phyloP scores from a whole-genome alignment of 2,329 filamentous ascomycete genomes.

The Seiridium unicorne region DNA sequence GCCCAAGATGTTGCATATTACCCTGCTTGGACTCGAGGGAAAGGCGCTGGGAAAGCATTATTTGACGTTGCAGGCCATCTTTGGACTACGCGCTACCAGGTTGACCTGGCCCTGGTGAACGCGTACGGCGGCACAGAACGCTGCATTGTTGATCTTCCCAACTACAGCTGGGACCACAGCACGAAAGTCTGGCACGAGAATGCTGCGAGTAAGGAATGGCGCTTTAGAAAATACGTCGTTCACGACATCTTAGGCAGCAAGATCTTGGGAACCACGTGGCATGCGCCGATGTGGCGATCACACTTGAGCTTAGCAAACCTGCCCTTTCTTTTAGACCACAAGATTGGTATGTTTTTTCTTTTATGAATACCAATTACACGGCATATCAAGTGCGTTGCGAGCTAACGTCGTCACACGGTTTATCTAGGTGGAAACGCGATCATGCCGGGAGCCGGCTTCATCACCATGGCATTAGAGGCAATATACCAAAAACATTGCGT shows the following conservation, averaged over 20 bases:
- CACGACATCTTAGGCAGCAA: conserved; percentile 21
- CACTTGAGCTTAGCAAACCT: conserved; percentile 11
- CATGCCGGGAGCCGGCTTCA: conserved; percentile 35
- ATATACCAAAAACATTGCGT: conserved; percentile 20
- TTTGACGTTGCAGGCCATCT: conserved; percentile 21
- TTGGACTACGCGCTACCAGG: conserved; percentile 8
- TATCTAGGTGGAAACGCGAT: conserved; percentile 33
- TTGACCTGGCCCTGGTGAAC: conserved; percentile 19
- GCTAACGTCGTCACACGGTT: too few relatives aligned
- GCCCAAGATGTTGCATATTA: background rate
- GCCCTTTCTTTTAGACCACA: conserved; percentile 44
- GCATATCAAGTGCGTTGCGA: too few relatives aligned
- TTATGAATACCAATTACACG: too few relatives aligned
- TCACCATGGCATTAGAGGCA: conserved; percentile 30
- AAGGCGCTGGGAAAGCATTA: conserved; percentile 8
- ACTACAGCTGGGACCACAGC: conserved; percentile 23
- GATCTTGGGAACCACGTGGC: conserved; percentile 14
- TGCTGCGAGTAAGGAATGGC: conserved; percentile 18
- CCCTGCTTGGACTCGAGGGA: conserved; percentile 15
- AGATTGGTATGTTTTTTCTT: conserved; percentile 24
- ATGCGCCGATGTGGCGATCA: conserved; percentile 11
- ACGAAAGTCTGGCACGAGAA: conserved; percentile 20
- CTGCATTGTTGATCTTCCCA: conserved; percentile 21
- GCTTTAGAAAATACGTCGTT: conserved; percentile 9
- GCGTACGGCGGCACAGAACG: conserved; percentile 3